Evolutionary conservation across 306 rosid genomes (phyloP), one percentile per base, ranked within the genome.

Genomic region (Quercus dentata): DNA sequence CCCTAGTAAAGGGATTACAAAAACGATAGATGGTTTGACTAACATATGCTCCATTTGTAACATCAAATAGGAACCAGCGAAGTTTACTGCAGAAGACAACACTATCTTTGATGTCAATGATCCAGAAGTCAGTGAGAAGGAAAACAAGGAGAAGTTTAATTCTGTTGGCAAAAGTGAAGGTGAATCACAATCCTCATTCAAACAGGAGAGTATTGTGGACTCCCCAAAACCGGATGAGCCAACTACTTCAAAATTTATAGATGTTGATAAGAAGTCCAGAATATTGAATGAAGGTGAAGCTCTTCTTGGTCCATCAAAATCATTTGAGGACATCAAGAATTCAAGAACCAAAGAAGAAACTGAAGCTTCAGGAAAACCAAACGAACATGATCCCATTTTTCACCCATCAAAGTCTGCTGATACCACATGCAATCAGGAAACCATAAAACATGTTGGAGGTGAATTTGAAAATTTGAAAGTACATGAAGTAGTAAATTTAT

Each of bases 61-160:
- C 18, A 63, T 64, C 71, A 41, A 78, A 10, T 57, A 91, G 91
- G 87, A 74, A 28, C 78, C 15, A 0, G 65, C 46, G 58, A 83
- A 71, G 71, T 56, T 55, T 44, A 58, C 28, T 55, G 77, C 78
- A 85, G 84, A 79, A 77, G 58, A 75, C 67, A 77, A 74, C 30
- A 35, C 58, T 19, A 20, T 52, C 28, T 52, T 6, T 18, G 28
- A 56, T 12, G 78, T 23, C 27, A 79, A 73, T 54, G 77, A 74
- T 59, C 80, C 67, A 76, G 81, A 49, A 63, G 73, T 21, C 5
- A 0, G 11, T 44, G 78, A 58, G 3, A 71, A 54, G 35, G 83
- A 80, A 74, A 72, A 56, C 7, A 33, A 51, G 3, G 81, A 57
- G 69, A 79, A 77, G 46, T 41, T 30, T 71, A 80, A 76, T 54